Evolutionary conservation across 345 rosid species (phyloP), one percentile per base, ranked within the genome.

Genomic region (Brassica cretica): DNA sequence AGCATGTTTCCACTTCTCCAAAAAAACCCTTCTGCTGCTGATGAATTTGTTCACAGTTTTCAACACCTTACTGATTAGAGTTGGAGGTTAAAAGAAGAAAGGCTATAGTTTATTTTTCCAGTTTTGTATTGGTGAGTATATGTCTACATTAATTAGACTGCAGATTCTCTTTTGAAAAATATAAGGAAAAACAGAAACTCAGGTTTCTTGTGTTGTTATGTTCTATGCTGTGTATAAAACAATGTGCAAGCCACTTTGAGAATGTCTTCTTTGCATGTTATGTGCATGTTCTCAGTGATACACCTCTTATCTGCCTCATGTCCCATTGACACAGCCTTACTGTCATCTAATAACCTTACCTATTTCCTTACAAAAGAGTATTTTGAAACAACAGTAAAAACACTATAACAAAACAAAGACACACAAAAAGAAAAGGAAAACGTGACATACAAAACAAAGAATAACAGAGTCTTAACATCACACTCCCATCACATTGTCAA

Each of bases 401-500:
- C 68, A 72, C 30, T 44, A 41, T 59, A 46, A 59, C 64, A 78
- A 73, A 73, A 3, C 10, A 25, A 61, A 25, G 64, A 25, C 33
- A 11, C 10, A 59, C 55, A 46, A 5, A 4, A 7, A 14, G 9
- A 19, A 19, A 58, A 58, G 25, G 11, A 55, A 64, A 53, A 72
- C 2, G 60, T 55, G 69, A 69, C 71, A 44, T 8, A 44, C 59
- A 27, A 49, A 33, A 67, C 14, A 35, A 35, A 29, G 7, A 16
- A 35, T 35, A 12, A 39, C 30, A 30, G 44, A 12, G 8, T 41
- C 27, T 39, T 46, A 25, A 10, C n/a, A 16, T 5, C 39, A 19
- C 56, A 58, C 24, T 78, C 56, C 60, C 70, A 64, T 80, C 79
- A 94, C 46, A 94, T 89, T 82, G 88, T 89, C 81, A 94, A 84